These are phyloP conservation scores for Actinidia arguta DNA, from an alignment of 179 eudicot genomes.

Conservation along the genomic window DNA sequence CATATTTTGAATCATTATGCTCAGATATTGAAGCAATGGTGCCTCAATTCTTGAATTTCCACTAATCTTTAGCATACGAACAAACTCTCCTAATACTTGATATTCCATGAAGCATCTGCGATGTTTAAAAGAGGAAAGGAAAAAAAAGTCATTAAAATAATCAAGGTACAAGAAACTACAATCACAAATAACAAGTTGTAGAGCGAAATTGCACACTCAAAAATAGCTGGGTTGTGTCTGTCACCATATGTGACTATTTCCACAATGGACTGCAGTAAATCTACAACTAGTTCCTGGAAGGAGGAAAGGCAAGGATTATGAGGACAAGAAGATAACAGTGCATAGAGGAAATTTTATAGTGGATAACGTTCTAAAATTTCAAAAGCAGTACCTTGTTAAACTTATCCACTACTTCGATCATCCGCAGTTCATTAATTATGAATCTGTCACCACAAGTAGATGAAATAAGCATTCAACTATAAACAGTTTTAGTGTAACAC, in stretches of 20 bases:
- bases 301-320: neutral
- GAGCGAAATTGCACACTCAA: slow-evolving; percentile 47
- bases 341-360: neutral
- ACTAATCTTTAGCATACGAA: slow-evolving; percentile 53
- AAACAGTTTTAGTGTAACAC: neutral
- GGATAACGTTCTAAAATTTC: slow-evolving; percentile 10
- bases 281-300: slow-evolving; percentile 45
- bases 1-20: slow-evolving; percentile 68
- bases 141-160: neutral
- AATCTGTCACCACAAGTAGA: slow-evolving; percentile 39
- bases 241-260: slow-evolving; percentile 63
- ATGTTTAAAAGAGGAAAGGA: slow-evolving; percentile 2
- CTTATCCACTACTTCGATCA: slow-evolving; percentile 43
- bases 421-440: slow-evolving; percentile 39
- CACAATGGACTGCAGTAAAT: slow-evolving; percentile 52
- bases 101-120: slow-evolving; percentile 58
- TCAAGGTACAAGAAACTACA: slow-evolving; percentile 2
- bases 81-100: slow-evolving; percentile 55
- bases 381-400: slow-evolving; percentile 44
- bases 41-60: slow-evolving; percentile 47
- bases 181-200: slow-evolving; percentile 5
- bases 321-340: neutral
- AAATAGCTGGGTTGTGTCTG: slow-evolving; percentile 50
- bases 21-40: slow-evolving; percentile 59
- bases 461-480: slow-evolving; percentile 19